phyloP scores from a whole-genome alignment of 805 yeast species.

The Deakozyma indianensis region DNA sequence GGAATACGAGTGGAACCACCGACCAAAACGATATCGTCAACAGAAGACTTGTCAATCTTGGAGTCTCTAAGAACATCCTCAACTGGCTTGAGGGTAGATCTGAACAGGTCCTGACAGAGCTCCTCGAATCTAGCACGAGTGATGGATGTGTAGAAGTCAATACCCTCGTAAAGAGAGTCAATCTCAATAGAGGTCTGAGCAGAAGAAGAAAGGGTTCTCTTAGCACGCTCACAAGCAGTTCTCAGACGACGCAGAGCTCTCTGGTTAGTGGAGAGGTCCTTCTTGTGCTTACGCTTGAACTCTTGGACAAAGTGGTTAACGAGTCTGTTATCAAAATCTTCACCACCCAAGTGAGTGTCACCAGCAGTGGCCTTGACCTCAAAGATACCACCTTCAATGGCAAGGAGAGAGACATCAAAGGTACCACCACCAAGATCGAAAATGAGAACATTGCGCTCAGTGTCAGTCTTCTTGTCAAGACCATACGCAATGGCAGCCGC shows the following conservation, averaged over 20 bases:
- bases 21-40: constrained; percentile 84
- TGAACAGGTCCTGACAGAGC: constrained; percentile 84
- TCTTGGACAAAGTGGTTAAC: constrained; percentile 87
- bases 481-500: constrained; percentile 99
- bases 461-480: constrained; percentile 48
- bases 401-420: constrained; percentile 87
- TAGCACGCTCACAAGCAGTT: constrained; percentile 98
- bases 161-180: constrained; percentile 88
- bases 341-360: constrained; percentile 95
- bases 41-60: constrained; percentile 76
- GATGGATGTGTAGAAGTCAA: constrained; percentile 89
- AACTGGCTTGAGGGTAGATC: constrained; percentile 88
- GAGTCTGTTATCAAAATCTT: constrained; percentile 94
- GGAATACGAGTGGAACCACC: constrained; percentile 99
- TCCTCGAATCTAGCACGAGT: constrained; percentile 98
- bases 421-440: constrained; percentile 99
- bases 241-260: constrained; percentile 97
- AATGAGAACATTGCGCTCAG: constrained; percentile 79
- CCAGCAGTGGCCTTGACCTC: constrained; percentile 92
- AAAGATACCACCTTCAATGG: constrained; percentile 92
- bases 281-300: constrained; percentile 96
- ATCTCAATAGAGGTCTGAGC: constrained; percentile 92
- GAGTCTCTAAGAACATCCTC: constrained; percentile 89
- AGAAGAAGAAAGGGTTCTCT: constrained; percentile 94
- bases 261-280: constrained; percentile 84